phyloP scores from a whole-genome alignment of 495 filamentous ascomycete species.

The Tuber borchii region DNA sequence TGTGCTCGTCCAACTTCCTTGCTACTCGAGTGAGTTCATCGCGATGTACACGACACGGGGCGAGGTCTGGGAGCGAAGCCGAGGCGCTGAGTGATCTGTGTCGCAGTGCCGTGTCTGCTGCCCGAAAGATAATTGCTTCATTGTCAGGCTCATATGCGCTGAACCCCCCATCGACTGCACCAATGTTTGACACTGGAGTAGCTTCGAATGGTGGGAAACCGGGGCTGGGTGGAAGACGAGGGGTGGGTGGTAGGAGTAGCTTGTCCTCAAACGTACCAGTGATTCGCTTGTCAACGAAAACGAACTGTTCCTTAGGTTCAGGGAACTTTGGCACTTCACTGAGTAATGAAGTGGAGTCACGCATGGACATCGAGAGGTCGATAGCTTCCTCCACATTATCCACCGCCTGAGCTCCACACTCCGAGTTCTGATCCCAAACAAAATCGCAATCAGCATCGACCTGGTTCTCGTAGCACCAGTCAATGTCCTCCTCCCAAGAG shows the following conservation, averaged over 20 bases:
- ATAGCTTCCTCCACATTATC: conserved; percentile 17
- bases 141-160: conserved; percentile 26
- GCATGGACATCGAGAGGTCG: conserved; percentile 6
- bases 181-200: conserved; percentile 21
- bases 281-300: conserved; percentile 38
- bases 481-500: conserved; percentile 89
- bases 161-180: conserved; percentile 30
- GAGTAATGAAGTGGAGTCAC: conserved; percentile 6
- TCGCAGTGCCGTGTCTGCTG: conserved; percentile 28
- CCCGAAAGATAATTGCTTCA: conserved; percentile 33
- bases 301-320: conserved; percentile 26
- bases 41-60: conserved; percentile 30
- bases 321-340: conserved; percentile 16
- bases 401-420: conserved; percentile 30
- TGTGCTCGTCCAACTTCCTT: conserved; percentile 38
- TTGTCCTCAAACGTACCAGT: conserved; percentile 42
- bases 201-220: conserved; percentile 18
- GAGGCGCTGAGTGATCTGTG: conserved; percentile 39
- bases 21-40: conserved; percentile 41
- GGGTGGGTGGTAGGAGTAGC: conserved; percentile 39
- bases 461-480: conserved; percentile 87
- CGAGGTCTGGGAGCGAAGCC: conserved; percentile 32
- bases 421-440: conserved; percentile 62
- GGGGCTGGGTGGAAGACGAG: conserved; percentile 25
- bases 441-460: conserved; percentile 87